A percentile compares a stretch with the other conserved stretches of the same genome.
Conservation (phyloP, 2,329 filamentous ascomycete species). For the Scolecobasidium constrictum region DNA sequence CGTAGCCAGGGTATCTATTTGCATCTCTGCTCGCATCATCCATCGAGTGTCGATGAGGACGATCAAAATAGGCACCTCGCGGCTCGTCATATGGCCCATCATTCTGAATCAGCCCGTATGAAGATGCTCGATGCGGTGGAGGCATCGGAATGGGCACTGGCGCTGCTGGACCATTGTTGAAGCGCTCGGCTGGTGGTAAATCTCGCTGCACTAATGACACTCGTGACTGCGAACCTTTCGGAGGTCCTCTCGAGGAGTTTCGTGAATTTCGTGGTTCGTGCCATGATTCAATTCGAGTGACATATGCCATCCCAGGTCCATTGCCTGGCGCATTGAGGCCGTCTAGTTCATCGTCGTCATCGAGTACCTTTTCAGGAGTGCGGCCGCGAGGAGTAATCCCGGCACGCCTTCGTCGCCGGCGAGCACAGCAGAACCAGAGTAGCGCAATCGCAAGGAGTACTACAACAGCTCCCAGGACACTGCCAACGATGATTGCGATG, state of each 20-base stretch:
- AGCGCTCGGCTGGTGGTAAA: neutral
- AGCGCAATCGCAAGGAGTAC: neutral
- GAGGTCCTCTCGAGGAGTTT: neutral
- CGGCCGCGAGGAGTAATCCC: neutral
- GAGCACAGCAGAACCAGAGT: neutral
- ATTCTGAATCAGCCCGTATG: neutral
- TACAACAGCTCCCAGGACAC: neutral
- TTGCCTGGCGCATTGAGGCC: neutral
- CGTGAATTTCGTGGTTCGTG: neutral
- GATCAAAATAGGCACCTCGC: neutral
- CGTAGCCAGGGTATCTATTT: neutral
- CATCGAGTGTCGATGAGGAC: neutral
- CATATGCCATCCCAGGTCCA: neutral
- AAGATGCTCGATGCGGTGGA: neutral
- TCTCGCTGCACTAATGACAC: neutral
- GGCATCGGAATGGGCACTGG: neutral
- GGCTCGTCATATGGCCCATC: neutral
- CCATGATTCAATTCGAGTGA: neutral
- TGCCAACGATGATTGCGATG: neutral
- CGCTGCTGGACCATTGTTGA: neutral
- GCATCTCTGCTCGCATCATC: neutral
- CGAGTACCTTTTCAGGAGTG: neutral
- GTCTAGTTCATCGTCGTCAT: neutral
- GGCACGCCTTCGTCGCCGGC: too few species aligned
- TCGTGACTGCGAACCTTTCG: neutral